Evolutionary conservation across 2,329 filamentous ascomycete genomes (phyloP).

Genomic region (Coniochaeta ligniaria): DNA sequence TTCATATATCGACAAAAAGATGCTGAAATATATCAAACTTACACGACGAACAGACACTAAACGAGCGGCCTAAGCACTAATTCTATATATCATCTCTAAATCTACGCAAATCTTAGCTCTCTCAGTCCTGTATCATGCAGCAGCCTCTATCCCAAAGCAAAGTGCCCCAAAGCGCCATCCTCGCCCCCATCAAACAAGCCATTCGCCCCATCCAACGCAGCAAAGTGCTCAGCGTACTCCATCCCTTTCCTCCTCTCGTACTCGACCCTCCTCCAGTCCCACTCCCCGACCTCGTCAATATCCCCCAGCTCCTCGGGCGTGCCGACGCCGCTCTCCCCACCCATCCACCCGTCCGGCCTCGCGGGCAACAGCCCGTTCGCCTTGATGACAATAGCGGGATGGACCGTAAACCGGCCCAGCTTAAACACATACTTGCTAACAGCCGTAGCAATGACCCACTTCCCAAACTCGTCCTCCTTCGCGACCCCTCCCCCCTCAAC

Average conservation of each 20-base stretch:
- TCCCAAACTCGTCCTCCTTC: constrained; percentile 42
- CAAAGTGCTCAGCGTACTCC: constrained; percentile 47
- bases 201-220: constrained; percentile 46
- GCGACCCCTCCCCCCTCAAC: constrained; percentile 20
- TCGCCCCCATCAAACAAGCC: constrained; percentile 46
- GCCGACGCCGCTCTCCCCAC: constrained; percentile 34
- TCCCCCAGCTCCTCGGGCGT: constrained; percentile 28
- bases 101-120: background rate
- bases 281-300: constrained; percentile 28
- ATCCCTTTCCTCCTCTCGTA: constrained; percentile 47
- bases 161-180: constrained; percentile 42
- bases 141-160: constrained; percentile 29
- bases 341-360: constrained; percentile 59
- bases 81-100: background rate
- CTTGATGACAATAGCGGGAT: constrained; percentile 69
- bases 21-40: too few species aligned
- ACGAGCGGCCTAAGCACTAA: too few species aligned
- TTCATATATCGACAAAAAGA: too few species aligned
- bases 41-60: too few species aligned
- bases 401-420: constrained; percentile 73
- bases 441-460: constrained; percentile 62
- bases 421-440: constrained; percentile 80
- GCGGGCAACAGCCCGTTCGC: constrained; percentile 68
- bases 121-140: background rate
- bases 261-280: constrained; percentile 55